Evolutionary conservation across 148 eudicot genomes (phyloP), one percentile per base, ranked within the genome.

Genomic region (Beta vulgaris): DNA sequence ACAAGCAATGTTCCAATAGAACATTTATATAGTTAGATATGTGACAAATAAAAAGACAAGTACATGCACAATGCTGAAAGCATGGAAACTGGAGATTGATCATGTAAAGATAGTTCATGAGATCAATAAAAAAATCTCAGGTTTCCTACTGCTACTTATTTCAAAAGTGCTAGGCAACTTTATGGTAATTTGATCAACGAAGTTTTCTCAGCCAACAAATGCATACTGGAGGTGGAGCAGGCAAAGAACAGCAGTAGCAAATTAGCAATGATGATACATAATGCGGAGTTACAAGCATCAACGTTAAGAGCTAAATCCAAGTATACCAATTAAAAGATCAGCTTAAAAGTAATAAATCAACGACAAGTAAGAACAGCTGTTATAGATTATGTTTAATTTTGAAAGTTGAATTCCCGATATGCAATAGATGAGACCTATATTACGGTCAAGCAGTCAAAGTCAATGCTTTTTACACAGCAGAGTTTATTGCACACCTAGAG

Each of bases 361-460:
- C 18, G 19, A 49, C 28, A 46, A 51, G 34, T 29, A 44, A n/a
- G 26, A 28, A 39, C 16, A 51, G 37, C 1, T 36, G 6, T 34
- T 28, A 26, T 19, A 32, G 37, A 46, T 68, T 7, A 64, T 7
- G 53, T 39, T 14, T 51, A 11, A 57, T 15, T 40, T 23, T 26
- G 10, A 53, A 34, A 16, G 7, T 53, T n/a, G 21, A 46, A 67
- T 31, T 42, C 39, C 73, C 62, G 42, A 14, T 21, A 75, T 19
- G 54, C 63, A 66, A 40, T 32, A n/a, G 68, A 69, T 48, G 13
- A 68, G 29, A 19, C 28, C 51, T 31, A 43, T 44, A 59, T 42
- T 53, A 29, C 44, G 54, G 39, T 51, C 14, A 11, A 63, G 9
- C 21, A 65, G 53, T 28, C 78, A 65, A 65, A 46, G 69, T 65